These are phyloP conservation scores for Coniochaeta prunicola DNA, from an alignment of 2,329 filamentous ascomycete species.

Conservation along the genomic window DNA sequence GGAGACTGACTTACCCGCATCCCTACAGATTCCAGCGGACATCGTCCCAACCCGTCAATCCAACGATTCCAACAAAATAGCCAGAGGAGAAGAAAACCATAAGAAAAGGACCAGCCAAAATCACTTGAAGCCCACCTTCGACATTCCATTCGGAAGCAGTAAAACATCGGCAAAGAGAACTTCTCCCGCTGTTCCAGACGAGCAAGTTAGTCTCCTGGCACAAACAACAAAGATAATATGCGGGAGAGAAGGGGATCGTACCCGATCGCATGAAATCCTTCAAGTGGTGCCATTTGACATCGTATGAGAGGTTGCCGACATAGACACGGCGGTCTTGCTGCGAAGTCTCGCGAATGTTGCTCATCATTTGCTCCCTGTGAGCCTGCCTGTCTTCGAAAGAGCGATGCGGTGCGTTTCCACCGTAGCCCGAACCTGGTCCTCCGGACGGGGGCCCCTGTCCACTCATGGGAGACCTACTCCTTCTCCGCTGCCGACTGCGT, in stretches of 20 bases:
- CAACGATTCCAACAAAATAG: conserved; percentile 76
- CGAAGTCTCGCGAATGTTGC: conserved; percentile 83
- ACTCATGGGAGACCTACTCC: conserved; percentile 84
- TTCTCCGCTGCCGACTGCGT: conserved; percentile 69
- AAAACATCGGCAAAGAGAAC: conserved; percentile 99
- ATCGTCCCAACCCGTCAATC: conserved; percentile 98
- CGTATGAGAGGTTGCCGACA: conserved; percentile 97
- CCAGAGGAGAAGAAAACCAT: conserved; percentile 47
- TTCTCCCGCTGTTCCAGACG: conserved; percentile 69
- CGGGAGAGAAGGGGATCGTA: conserved; percentile 39
- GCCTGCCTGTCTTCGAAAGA: conserved; percentile 76
- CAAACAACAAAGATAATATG: neutral
- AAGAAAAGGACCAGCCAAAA: conserved; percentile 70
- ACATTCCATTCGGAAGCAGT: conserved; percentile 99
- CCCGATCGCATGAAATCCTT: conserved; percentile 99
- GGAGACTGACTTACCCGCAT: conserved; percentile 77
- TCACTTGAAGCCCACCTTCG: conserved; percentile 98
- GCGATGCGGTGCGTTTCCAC: conserved; percentile 51
- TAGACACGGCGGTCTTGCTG: conserved; percentile 99
- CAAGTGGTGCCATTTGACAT: conserved; percentile 99
- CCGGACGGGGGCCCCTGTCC: conserved; percentile 60
- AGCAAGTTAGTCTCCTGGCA: neutral
- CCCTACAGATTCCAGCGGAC: conserved; percentile 91
- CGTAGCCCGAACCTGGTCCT: conserved; percentile 62
- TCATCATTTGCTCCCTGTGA: conserved; percentile 94